Evolutionary conservation across 768 basidiomycete species (phyloP), one percentile per base, ranked within the genome.

Genomic region (Leccinellum albellum): DNA sequence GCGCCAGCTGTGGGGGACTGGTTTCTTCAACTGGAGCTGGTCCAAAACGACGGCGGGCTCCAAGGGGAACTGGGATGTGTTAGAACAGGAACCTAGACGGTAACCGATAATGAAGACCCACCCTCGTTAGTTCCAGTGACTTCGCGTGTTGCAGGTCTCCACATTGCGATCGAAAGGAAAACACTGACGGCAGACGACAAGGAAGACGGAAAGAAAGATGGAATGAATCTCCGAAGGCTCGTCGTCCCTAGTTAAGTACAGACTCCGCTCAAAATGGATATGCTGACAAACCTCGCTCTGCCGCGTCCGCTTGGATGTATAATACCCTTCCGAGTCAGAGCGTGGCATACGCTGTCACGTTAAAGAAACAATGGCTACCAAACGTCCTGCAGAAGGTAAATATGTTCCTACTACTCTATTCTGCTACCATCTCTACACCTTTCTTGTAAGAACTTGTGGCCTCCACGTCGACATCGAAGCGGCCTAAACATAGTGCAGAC

Each of bases 71-170:
- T 86, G 61, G 61, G 54, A 52, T 12, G 65, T 57, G 59, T 67
- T n/a, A 60, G 32, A 57, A 59, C 44, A 31, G 20, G 20, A n/a
- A 42, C 50, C 58, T 56, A 42, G 60, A 45, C 37, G 45, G 33
- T 17, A 51, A 55, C 42, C 37, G 40, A 53, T 0, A 20, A 47
- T n/a, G n/a, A 45, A n/a, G 31, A 75, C 84, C 65, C 37, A 91
- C 93, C 89, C 46, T 96, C 94, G 65, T 97, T 97, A 21, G 94
- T 95, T 56, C 94, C 94, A 37, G 91, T 91, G 28, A 94, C 89
- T 74, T 92, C 88, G 64, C 86, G 86, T 56, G 91, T 91, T 61
- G 91, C 89, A 55, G 90, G 90, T 74, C 86, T 87, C 89, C 91
- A 93, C 91, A 93, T 91, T 61, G 66, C 73, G 58, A 62, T 69